phyloP scores from a whole-genome alignment of 2,329 filamentous ascomycete species.

The Simplicillium aogashimaense region DNA sequence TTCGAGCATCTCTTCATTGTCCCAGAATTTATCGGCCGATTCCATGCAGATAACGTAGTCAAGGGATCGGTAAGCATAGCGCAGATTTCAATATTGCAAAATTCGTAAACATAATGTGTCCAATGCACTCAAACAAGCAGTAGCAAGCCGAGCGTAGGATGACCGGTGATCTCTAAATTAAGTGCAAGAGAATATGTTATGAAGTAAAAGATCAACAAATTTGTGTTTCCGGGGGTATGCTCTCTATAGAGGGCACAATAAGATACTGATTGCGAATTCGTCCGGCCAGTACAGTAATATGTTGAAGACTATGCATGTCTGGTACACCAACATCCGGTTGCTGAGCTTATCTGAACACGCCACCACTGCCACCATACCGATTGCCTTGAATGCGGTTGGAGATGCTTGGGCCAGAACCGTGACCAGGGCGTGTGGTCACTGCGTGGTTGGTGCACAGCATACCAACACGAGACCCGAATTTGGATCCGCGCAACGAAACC shows the following conservation, averaged over 20 bases:
- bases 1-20: too few relatives aligned
- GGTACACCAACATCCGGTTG: too few relatives aligned
- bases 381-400: slow-evolving; percentile 45
- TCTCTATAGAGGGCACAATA: slow-evolving; percentile 17
- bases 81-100: slow-evolving; percentile 38
- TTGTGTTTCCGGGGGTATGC: slow-evolving; percentile 27
- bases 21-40: too few relatives aligned
- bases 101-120: slow-evolving; percentile 53
- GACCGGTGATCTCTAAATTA: slow-evolving; percentile 45
- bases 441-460: slow-evolving; percentile 98
- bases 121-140: slow-evolving; percentile 42
- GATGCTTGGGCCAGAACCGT: slow-evolving; percentile 62
- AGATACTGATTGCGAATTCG: too few relatives aligned
- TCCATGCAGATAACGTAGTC: too few relatives aligned
- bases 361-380: slow-evolving; percentile 18
- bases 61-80: too few relatives aligned
- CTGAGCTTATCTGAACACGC: too few relatives aligned
- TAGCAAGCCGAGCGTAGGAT: slow-evolving; percentile 45
- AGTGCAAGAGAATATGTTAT: slow-evolving; percentile 40
- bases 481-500: slow-evolving; percentile 96
- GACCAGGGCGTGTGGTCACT: slow-evolving; percentile 78
- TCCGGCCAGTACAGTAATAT: too few relatives aligned
- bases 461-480: slow-evolving; percentile 94
- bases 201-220: slow-evolving; percentile 35
- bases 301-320: not conserved